Evolutionary conservation across 2,329 filamentous ascomycete genomes (phyloP), one percentile per base, ranked within the genome.

Genomic region (Fusarium nurragi): DNA sequence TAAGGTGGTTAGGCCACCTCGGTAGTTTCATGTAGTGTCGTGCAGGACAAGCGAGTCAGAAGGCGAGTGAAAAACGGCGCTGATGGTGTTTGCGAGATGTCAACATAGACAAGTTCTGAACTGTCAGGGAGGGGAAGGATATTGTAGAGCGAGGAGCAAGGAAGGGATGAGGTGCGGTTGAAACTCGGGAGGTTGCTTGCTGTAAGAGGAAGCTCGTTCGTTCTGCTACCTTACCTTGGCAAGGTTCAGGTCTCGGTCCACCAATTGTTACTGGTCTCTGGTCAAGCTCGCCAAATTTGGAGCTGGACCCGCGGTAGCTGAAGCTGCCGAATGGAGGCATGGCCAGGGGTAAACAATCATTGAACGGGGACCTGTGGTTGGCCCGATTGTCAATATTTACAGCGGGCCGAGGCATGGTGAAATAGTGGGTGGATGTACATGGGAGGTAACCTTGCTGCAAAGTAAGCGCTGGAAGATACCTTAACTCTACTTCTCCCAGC

Each of bases 401-500:
- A 59, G 63, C 63, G 63, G 63, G 63, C 63, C 63, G 63, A 67
- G 64, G 64, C 56, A 34, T 28, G 64, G 46, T 30, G 56, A 36
- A 22, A 23, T 50, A 32, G 50, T 22, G 19, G 25, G 30, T 19
- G 10, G 11, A 46, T 55, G 64, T 66, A 66, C 13, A 22, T 19
- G 14, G 28, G 10, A 38, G 23, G 64, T 66, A 66, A 51, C 38
- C 9, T 18, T 13, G 32, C 14, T 11, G 14, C 8, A 14, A 12
- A 9, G 14, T 23, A 22, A 39, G n/a, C 26, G 23, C 9, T 4
- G 6, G 3, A 34, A 34, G 38, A 44, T 66, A 66, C 64, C 18
- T 51, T 7, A n/a, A 8, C 19, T 54, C 34, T 48, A 66, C 64
- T 22, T n/a, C 11, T 54, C 64, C 64, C 64, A 66, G 59, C 64